phyloP scores from a whole-genome alignment of 2,329 filamentous ascomycete species.

The Epicoccum nigrum region DNA sequence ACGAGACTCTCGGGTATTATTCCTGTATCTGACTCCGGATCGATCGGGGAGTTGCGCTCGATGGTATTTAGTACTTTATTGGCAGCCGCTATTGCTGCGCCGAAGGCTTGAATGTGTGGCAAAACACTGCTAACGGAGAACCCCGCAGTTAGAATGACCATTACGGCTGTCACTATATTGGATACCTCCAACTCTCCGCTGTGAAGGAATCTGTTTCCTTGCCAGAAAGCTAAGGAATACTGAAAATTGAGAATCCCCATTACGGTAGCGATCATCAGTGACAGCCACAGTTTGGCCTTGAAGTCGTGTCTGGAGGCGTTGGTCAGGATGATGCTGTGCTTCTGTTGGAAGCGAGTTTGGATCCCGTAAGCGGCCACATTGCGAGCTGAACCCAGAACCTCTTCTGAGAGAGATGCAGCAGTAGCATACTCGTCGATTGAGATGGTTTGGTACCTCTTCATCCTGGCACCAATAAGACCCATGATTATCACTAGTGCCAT shows the following conservation, averaged over 20 bases:
- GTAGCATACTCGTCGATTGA: constrained; percentile 80
- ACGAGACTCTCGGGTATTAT: constrained; percentile 73
- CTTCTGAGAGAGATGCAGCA: constrained; percentile 88
- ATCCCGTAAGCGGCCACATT: constrained; percentile 94
- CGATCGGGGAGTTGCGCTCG: constrained; percentile 82
- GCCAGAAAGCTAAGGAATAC: constrained; percentile 54
- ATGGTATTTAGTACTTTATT: constrained; percentile 94
- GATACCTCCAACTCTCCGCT: constrained; percentile 65
- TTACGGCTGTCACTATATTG: constrained; percentile 80
- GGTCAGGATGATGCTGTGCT: constrained; percentile 78
- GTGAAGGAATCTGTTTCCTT: constrained; percentile 63
- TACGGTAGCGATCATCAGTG: constrained; percentile 81
- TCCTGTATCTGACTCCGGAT: constrained; percentile 75
- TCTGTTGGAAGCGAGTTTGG: constrained; percentile 84
- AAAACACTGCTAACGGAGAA: constrained; percentile 76
- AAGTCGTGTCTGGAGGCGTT: constrained; percentile 77
- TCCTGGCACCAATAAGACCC: constrained; percentile 73
- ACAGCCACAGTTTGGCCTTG: constrained; percentile 74
- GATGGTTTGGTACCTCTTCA: constrained; percentile 76
- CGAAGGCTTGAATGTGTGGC: constrained; percentile 89
- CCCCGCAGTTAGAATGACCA: constrained; percentile 91
- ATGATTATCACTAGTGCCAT: constrained; percentile 79
- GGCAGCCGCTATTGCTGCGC: constrained; percentile 79
- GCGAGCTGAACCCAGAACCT: constrained; percentile 91
- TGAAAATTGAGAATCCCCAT: constrained; percentile 85